These are phyloP conservation scores for Calonectria honghensis DNA, from an alignment of 2,329 filamentous ascomycete genomes.

Conservation along the genomic window DNA sequence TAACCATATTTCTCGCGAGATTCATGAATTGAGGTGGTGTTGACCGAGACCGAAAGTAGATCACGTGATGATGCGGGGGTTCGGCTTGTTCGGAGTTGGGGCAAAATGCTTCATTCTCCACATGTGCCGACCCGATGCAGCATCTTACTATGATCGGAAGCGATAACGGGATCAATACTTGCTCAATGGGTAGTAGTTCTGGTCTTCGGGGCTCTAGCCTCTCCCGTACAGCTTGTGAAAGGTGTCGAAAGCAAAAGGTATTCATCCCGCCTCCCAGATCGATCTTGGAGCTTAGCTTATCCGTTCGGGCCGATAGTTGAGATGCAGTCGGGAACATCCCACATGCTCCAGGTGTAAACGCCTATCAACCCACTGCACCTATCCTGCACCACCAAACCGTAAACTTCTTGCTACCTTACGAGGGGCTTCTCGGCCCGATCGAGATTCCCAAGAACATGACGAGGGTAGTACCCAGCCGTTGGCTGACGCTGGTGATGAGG, in stretches of 20 bases:
- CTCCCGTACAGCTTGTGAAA: conserved; percentile 1
- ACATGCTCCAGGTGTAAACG: conserved; percentile 1
- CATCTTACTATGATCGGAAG: not conserved
- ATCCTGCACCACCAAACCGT: not conserved
- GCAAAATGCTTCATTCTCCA: not conserved
- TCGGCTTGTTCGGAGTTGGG: conserved; percentile 1
- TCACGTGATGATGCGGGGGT: not conserved
- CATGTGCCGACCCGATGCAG: not conserved
- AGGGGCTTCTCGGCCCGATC: not conserved
- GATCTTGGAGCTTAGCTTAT: not conserved
- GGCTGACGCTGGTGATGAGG: not conserved
- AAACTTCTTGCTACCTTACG: not conserved
- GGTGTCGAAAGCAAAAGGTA: conserved; percentile 7
- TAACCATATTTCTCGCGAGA: not conserved
- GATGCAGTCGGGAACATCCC: not conserved
- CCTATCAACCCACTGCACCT: not conserved
- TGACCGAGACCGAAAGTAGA: not conserved
- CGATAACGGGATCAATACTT: not conserved
- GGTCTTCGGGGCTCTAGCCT: not conserved
- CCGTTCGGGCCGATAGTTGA: conserved; percentile 8
- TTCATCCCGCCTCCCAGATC: not conserved
- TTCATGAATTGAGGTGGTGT: not conserved
- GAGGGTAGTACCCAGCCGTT: not conserved
- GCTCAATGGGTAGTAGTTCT: not conserved
- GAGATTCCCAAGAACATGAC: not conserved